Evolutionary conservation across 306 rosid species (phyloP).

Genomic region (Casuarina cunninghamiana): DNA sequence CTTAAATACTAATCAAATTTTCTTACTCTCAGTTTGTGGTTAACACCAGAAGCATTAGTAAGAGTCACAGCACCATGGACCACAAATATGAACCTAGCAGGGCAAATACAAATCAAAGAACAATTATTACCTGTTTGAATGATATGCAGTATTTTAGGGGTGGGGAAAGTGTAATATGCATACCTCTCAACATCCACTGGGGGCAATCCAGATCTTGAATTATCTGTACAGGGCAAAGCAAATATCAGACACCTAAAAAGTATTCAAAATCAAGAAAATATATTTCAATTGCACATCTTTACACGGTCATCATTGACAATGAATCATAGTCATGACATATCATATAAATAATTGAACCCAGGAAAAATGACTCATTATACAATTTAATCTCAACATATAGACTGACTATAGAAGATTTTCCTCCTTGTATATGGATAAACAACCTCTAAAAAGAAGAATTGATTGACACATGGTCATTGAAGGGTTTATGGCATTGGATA

Average conservation of each 20-base stretch:
- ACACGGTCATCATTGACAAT: background rate
- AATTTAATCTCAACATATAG: background rate
- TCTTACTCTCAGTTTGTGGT: constrained; percentile 56
- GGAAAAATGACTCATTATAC: background rate
- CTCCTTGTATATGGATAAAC: background rate
- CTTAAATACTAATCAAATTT: constrained; percentile 16
- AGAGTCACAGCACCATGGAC: constrained; percentile 70
- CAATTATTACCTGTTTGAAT: constrained; percentile 11
- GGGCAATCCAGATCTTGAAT: constrained; percentile 67
- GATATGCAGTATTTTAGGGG: constrained; percentile 6
- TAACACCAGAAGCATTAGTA: constrained; percentile 36
- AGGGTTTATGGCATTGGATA: background rate
- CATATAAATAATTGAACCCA: background rate
- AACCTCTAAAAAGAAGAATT: background rate
- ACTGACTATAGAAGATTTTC: background rate
- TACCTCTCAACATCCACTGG: constrained; percentile 75
- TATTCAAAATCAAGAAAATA: background rate
- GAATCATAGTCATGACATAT: background rate
- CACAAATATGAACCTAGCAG: constrained; percentile 78
- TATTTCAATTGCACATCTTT: background rate
- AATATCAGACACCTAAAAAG: constrained; percentile 26
- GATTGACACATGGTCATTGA: background rate
- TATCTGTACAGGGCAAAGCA: constrained; percentile 49
- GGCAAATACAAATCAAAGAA: constrained; percentile 33
- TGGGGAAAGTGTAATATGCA: background rate